Evolutionary conservation across 441 rosid genomes (phyloP), one percentile per base, ranked within the genome.

Genomic region (Metrosideros polymorpha): DNA sequence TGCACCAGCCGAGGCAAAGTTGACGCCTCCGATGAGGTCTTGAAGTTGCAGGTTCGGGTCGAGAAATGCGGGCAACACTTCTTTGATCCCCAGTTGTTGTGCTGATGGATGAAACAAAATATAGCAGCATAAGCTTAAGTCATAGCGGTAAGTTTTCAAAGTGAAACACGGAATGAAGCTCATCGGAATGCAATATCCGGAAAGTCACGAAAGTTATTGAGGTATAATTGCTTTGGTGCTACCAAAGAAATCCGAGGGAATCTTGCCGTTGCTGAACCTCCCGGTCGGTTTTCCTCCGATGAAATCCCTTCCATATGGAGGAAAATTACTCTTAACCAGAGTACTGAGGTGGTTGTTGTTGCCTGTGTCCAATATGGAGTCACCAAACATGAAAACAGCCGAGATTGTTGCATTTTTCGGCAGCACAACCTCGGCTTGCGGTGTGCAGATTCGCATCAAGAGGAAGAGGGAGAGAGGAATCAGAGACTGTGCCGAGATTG

Each of bases 21-120:
- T 49, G 19, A 89, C 98, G 22, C 99, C 99, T 32, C 97, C 94
- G 84, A 87, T 12, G 17, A 95, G 94, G 89, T 97, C 98, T 87
- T 89, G 43, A 14, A 93, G 89, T 84, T 54, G 82, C 77, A 96
- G 47, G 7, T 87, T 85, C 63, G 94, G 93, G 76, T 94, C 96
- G 45, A 96, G 82, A 87, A 95, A 97, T 47, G 98, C 93, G 2
- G 98, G 98, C 32, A 97, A 84, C 0, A 25, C 9, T 15, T 82
- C 90, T 87, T 95, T 97, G 50, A 97, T 88, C 85, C 96, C 98
- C 15, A 96, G 13, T 87, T 92, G 93, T 14, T 84, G 93, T 3
- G 96, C 99, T 97, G 91, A 39, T 12, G 22, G 59, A 55, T n/a
- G 47, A 66, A 32, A 63, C 55, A 8, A 24, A 18, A 45, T 9